Evolutionary conservation across 2,329 filamentous ascomycete genomes (phyloP).

Genomic region (Parascedosporium putredinis): DNA sequence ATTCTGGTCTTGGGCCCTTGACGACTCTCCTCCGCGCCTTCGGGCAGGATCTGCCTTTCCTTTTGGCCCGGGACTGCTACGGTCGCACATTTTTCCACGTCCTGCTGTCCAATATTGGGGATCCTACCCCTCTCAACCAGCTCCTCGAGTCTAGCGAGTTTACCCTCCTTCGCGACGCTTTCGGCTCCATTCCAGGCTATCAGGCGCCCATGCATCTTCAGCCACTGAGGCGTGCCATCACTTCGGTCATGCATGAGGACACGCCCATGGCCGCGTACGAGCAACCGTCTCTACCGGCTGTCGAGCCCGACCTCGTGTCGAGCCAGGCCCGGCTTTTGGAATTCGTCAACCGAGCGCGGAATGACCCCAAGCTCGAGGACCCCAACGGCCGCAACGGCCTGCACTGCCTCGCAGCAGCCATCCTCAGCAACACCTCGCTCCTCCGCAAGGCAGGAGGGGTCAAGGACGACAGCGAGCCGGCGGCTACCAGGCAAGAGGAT

Average conservation of each 20-base stretch:
- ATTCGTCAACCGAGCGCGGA: slow-evolving; percentile 12
- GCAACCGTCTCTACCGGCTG: neutral
- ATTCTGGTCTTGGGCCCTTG: slow-evolving; percentile 16
- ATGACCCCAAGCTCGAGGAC: slow-evolving; percentile 21
- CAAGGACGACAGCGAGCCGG: slow-evolving; percentile 15
- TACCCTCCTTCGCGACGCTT: slow-evolving; percentile 34
- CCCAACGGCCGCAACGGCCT: slow-evolving; percentile 42
- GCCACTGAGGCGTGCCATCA: slow-evolving; percentile 12
- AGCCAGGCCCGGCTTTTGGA: slow-evolving; percentile 12
- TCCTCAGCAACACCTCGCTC: slow-evolving; percentile 30
- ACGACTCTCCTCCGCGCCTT: slow-evolving; percentile 17
- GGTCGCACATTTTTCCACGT: slow-evolving; percentile 44
- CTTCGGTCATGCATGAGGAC: slow-evolving; percentile 12
- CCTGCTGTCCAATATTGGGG: slow-evolving; percentile 17
- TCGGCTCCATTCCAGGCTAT: slow-evolving; percentile 23
- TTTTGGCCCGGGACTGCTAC: slow-evolving; percentile 33
- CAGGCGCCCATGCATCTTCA: slow-evolving; percentile 18
- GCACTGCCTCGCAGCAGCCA: slow-evolving; percentile 46
- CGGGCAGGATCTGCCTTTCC: slow-evolving; percentile 15
- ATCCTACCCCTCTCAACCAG: slow-evolving; percentile 12
- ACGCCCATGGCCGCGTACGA: neutral
- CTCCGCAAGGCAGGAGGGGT: slow-evolving; percentile 21
- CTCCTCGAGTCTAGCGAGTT: slow-evolving; percentile 23
- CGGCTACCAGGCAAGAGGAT: slow-evolving; percentile 14
- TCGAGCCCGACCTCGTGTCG: slow-evolving; percentile 11